Evolutionary conservation across 2,329 filamentous ascomycete species (phyloP).

Genomic region (Hymenoscyphus fructigenus): DNA sequence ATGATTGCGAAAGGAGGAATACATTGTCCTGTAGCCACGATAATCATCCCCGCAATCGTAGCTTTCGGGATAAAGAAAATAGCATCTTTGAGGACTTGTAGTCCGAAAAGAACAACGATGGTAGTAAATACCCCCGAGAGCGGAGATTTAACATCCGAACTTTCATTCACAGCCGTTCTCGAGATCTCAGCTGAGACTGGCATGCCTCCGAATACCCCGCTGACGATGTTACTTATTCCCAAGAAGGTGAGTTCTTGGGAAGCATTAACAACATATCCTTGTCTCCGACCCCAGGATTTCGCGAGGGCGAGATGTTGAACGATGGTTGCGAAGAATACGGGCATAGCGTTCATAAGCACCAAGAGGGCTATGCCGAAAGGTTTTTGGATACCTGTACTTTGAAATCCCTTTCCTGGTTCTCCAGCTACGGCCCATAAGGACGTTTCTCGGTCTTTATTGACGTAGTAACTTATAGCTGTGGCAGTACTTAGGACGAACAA

Average conservation of each 20-base stretch:
- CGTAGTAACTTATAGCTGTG: slow-evolving; percentile 61
- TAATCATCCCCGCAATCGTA: slow-evolving; percentile 62
- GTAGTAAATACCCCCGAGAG: slow-evolving; percentile 60
- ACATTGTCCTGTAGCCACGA: slow-evolving; percentile 4
- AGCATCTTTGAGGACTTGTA: slow-evolving; percentile 59
- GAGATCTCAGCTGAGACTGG: slow-evolving; percentile 66
- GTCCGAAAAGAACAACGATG: slow-evolving; percentile 59
- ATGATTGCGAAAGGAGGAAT: background rate
- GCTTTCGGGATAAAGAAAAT: slow-evolving; percentile 69
- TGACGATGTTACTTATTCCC: slow-evolving; percentile 61
- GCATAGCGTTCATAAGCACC: slow-evolving; percentile 54
- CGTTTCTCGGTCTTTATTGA: slow-evolving; percentile 50
- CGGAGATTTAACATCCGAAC: slow-evolving; percentile 61
- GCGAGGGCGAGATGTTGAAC: slow-evolving; percentile 65
- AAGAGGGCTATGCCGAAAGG: slow-evolving; percentile 33
- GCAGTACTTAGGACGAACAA: slow-evolving; percentile 61
- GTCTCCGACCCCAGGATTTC: slow-evolving; percentile 60
- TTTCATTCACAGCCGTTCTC: slow-evolving; percentile 65
- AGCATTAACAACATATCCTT: slow-evolving; percentile 62
- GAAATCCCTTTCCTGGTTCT: slow-evolving; percentile 55
- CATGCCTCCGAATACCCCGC: slow-evolving; percentile 65
- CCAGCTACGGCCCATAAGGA: slow-evolving; percentile 59
- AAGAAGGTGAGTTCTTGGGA: slow-evolving; percentile 66
- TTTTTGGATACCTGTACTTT: slow-evolving; percentile 47
- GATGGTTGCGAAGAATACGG: slow-evolving; percentile 33